A percentile compares a stretch with the other conserved stretches of the same genome.
Evolutionary conservation across 2,329 filamentous ascomycete genomes (phyloP).

Genomic region (Pseudogymnoascus sp.): DNA sequence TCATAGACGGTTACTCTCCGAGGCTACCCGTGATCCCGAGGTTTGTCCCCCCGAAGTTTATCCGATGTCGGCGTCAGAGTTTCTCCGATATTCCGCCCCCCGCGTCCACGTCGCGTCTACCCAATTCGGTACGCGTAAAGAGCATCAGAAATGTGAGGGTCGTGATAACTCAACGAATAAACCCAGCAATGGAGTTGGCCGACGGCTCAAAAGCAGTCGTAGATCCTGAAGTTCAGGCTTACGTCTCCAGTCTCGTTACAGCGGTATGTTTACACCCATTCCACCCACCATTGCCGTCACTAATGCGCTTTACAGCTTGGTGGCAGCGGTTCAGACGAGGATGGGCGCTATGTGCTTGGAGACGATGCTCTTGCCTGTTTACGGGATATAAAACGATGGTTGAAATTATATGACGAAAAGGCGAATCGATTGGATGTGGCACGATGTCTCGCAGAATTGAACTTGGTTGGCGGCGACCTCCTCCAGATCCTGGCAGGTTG

Average conservation of each 20-base stretch:
- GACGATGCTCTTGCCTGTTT: constrained; percentile 89
- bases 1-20: not conserved
- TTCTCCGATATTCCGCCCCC: constrained; percentile 1
- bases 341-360: constrained; percentile 79
- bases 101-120: constrained; percentile 6
- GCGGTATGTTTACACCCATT: constrained; percentile 50
- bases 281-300: constrained; percentile 7
- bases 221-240: constrained; percentile 85
- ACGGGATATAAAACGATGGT: constrained; percentile 90
- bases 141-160: constrained; percentile 4
- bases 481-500: constrained; percentile 81
- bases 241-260: constrained; percentile 88
- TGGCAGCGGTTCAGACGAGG: constrained; percentile 70
- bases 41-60: not conserved
- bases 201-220: constrained; percentile 56
- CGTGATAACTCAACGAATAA: constrained; percentile 3
- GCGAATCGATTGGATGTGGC: constrained; percentile 91
- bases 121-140: constrained; percentile 14
- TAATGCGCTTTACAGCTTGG: constrained; percentile 58
- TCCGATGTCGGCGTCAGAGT: not conserved
- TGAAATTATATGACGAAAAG: constrained; percentile 90
- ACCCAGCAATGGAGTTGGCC: constrained; percentile 45
- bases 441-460: constrained; percentile 83
- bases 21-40: constrained; percentile 6
- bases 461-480: constrained; percentile 83